phyloP scores from a whole-genome alignment of 1,284 basidiomycete genomes.

The Omphalotus olearius region DNA sequence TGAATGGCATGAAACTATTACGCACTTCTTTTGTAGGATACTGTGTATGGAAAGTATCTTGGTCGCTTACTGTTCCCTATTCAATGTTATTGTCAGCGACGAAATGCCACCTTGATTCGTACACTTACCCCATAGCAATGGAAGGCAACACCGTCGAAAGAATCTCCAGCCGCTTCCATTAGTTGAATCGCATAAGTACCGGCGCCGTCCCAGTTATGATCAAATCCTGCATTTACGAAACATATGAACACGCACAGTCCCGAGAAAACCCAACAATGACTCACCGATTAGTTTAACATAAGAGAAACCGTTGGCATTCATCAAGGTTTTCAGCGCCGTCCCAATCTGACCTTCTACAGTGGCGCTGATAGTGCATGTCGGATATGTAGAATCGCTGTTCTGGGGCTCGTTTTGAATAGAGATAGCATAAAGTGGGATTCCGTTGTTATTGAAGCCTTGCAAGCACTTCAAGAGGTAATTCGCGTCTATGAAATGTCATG shows the following conservation, averaged over 20 bases:
- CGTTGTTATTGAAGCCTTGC: slow-evolving; percentile 45
- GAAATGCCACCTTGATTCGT: neutral
- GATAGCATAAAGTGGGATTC: slow-evolving; percentile 45
- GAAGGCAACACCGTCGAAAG: slow-evolving; percentile 47
- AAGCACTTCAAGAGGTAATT: slow-evolving; percentile 51
- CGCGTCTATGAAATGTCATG: slow-evolving; percentile 32
- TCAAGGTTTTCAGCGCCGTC: slow-evolving; percentile 36
- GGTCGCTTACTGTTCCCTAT: slow-evolving; percentile 35
- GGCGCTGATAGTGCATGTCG: slow-evolving; percentile 39
- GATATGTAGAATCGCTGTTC: slow-evolving; percentile 50
- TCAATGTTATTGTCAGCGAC: slow-evolving; percentile 3
- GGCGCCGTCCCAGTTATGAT: slow-evolving; percentile 53
- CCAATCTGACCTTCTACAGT: slow-evolving; percentile 43
- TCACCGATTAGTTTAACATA: slow-evolving; percentile 45
- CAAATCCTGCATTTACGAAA: slow-evolving; percentile 18
- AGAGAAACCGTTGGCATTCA: slow-evolving; percentile 46
- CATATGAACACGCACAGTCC: neutral
- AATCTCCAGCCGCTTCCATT: slow-evolving; percentile 37
- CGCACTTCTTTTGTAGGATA: slow-evolving; percentile 42
- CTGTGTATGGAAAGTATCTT: slow-evolving; percentile 37
- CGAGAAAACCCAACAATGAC: neutral
- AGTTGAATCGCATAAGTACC: slow-evolving; percentile 43
- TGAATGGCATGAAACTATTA: slow-evolving; percentile 1
- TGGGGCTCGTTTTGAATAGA: slow-evolving; percentile 54
- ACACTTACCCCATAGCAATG: slow-evolving; percentile 42